These are phyloP conservation scores for Astragalus glycyphyllos DNA, from an alignment of 306 rosid species.

Conservation along the genomic window DNA sequence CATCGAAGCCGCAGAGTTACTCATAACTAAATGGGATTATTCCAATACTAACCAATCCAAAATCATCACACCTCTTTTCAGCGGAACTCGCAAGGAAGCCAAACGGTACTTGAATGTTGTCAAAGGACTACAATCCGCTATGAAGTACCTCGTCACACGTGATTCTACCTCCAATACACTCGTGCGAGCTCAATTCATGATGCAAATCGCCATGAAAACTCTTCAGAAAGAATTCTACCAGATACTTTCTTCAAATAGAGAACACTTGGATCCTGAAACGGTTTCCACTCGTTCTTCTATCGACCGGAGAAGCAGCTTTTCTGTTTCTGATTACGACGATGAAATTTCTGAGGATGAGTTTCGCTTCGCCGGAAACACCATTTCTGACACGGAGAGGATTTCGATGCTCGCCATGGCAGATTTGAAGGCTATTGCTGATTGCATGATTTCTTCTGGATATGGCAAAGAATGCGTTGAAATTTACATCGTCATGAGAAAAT, in stretches of 20 bases:
- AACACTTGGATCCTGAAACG: slow-evolving; percentile 60
- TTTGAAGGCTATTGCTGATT: slow-evolving; percentile 69
- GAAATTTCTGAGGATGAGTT: slow-evolving; percentile 64
- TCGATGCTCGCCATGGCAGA: slow-evolving; percentile 61
- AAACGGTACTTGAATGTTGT: slow-evolving; percentile 62
- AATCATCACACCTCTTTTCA: slow-evolving; percentile 50
- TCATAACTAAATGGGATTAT: slow-evolving; percentile 64
- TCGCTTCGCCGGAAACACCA: slow-evolving; percentile 38
- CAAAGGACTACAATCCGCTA: slow-evolving; percentile 69
- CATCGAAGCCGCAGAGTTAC: slow-evolving; percentile 54
- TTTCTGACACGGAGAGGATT: slow-evolving; percentile 55
- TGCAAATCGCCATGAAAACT: slow-evolving; percentile 86
- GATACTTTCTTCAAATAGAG: slow-evolving; percentile 51
- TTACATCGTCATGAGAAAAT: slow-evolving; percentile 62
- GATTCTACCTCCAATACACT: slow-evolving; percentile 51
- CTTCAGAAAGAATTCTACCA: slow-evolving; percentile 70
- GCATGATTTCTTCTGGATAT: slow-evolving; percentile 73
- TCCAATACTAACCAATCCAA: not conserved
- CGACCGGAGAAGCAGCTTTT: slow-evolving; percentile 43
- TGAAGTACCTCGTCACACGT: slow-evolving; percentile 58
- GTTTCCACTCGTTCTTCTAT: slow-evolving; percentile 59
- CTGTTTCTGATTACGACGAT: slow-evolving; percentile 63
- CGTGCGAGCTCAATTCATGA: slow-evolving; percentile 60
- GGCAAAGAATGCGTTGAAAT: slow-evolving; percentile 73
- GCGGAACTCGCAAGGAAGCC: slow-evolving; percentile 66